Conservation (phyloP, 768 basidiomycete genomes). For the Boletus huronensis region DNA sequence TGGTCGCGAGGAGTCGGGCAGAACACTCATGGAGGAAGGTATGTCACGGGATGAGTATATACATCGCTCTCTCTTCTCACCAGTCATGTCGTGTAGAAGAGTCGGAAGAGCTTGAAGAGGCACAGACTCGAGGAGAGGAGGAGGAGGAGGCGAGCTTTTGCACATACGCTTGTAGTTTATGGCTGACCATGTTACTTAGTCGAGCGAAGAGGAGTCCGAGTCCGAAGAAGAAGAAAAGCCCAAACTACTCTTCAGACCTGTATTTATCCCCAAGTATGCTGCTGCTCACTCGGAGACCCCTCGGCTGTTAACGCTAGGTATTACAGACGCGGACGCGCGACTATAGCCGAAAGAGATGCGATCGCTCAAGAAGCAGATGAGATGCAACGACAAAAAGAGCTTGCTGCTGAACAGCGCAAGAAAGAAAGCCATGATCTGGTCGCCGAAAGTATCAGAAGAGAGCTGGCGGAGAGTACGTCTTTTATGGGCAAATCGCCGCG, state of each 20-base stretch:
- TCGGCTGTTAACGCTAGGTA: constrained; percentile 1
- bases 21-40: constrained; percentile 62
- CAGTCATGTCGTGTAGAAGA: constrained; percentile 10
- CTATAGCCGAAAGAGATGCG: constrained; percentile 65
- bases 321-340: constrained; percentile 68
- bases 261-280: constrained; percentile 90
- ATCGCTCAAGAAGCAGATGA: constrained; percentile 76
- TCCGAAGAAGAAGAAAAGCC: constrained; percentile 74
- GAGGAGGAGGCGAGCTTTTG: constrained; percentile 38
- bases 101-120: constrained; percentile 43
- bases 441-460: constrained; percentile 89
- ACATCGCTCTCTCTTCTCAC: constrained; percentile 3
- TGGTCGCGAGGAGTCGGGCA: constrained; percentile 73
- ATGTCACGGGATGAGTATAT: constrained; percentile 26
- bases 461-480: constrained; percentile 83
- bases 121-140: constrained; percentile 36
- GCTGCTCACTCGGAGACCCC: background rate
- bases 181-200: constrained; percentile 41
- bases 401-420: constrained; percentile 76
- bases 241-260: constrained; percentile 81
- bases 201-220: constrained; percentile 82
- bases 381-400: constrained; percentile 60
- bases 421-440: constrained; percentile 90
- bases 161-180: constrained; percentile 2
- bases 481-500: background rate